Base-by-base conservation (phyloP, 805 yeast species). In the Myxozyma melibiosi region DNA sequence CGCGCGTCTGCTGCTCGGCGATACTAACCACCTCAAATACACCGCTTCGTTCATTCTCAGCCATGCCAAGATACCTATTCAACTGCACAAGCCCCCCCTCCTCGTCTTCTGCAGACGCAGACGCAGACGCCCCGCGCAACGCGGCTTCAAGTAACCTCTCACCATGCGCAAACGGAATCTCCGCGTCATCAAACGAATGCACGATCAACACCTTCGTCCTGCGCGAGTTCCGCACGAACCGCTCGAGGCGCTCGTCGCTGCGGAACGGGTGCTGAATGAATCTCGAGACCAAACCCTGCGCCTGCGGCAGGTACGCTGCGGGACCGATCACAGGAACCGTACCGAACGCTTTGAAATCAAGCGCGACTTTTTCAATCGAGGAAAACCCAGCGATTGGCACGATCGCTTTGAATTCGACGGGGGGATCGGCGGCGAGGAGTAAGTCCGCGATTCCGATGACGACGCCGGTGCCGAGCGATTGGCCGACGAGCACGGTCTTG, bases 401-500 rank as follows among this genome's bases (percentile, higher is more conserved):
- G 11, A 60, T 24, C 16, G 56, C 61, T 25, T 42, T 40, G 39
- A 52, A 37, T 27, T 56, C 57, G 6, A 25, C 24, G 13, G 37
- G 37, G 7, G 47, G 48, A 2, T 39, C 34, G n/a, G 38, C 20
- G 14, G 20, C 41, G 3, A 54, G 47, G 14, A 60, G 51, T 2
- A 42, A 24, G 20, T 60, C 61, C 6, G 64, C 58, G 9, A 45
- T 51, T 9, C 61, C 64, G 34, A 60, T 57, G 6, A 49, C 24
- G 5, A 60, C 64, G 2, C 58, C 64, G 3, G 64, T 52, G 22
- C 64, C 64, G 2, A 60, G 53, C 16, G 64, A 60, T 18, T 60
- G 64, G 11, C 64, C 64, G 22, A 53, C 44, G 22, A 60, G 22
- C 1, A 45, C 39, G 3, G 44, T 50, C 14, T 41, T 47, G 4